Evolutionary conservation across 2,329 filamentous ascomycete genomes (phyloP), one percentile per base, ranked within the genome.

Genomic region (Cladorrhinum sp.): DNA sequence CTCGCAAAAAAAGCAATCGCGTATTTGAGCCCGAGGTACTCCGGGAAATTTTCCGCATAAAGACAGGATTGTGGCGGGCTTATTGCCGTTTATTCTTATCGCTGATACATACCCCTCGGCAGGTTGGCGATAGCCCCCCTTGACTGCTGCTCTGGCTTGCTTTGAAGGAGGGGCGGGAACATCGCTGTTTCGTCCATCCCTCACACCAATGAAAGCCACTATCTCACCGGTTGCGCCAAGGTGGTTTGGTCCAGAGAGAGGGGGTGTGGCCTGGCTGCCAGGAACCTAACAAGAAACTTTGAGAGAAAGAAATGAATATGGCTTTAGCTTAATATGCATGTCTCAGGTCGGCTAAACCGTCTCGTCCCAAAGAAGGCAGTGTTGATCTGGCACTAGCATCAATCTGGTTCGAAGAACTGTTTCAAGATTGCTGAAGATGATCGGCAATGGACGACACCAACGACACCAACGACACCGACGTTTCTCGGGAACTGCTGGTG

Each of bases 321-420:
- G 36, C 36, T 49, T 21, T 42, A 48, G 54, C 39, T 21, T 10
- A 48, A 57, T 23, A 36, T 57, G 54, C 54, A 55, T 55, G 53
- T 55, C 53, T 55, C 53, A 55, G 53, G 53, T 55, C 53, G 53
- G 33, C 21, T 55, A 55, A 46, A 30, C 33, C 20, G 28, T 55
- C 36, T 21, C 24, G n/a, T 23, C 53, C 53, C 20, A 42, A 55
- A 55, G 33, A 36, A 49, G 23, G 9, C 53, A n/a, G 21, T 10
- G 18, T 55, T 24, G n/a, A 16, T 46, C 20, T 16, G 20, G 10
- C 53, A 46, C 53, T 55, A 24, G 33, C 46, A 28, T 55, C 53
- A 42, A 55, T 55, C 53, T 28, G 53, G 36, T 24, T 42, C 5
- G 26, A 57, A 20, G 14, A 49, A 28, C 14, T 28, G 39, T 57